phyloP scores from a whole-genome alignment of 2,329 filamentous ascomycete species.

The Colletotrichum sp. region DNA sequence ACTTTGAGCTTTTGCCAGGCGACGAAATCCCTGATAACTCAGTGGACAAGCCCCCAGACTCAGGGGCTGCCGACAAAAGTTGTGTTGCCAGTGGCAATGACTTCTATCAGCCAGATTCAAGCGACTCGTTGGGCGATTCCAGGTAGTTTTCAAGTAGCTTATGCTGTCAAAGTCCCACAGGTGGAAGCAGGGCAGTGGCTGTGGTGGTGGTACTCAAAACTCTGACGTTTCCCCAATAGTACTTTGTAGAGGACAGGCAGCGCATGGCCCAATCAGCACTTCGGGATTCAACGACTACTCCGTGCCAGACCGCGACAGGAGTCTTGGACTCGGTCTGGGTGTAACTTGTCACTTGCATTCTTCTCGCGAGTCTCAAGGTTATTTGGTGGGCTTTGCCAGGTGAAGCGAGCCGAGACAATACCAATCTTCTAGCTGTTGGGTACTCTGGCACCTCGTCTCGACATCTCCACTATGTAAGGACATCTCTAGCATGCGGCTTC shows the following conservation, averaged over 20 bases:
- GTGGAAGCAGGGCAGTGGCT: background rate
- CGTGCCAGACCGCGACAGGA: background rate
- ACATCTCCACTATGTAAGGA: rapidly evolving
- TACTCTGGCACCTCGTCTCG: rapidly evolving
- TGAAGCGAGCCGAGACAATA: background rate
- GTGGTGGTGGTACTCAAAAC: background rate
- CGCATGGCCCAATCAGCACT: background rate
- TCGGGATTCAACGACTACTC: background rate
- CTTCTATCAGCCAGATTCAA: background rate
- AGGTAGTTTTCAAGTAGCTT: background rate
- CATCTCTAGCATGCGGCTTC: background rate
- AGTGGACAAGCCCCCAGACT: background rate
- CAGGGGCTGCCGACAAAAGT: background rate
- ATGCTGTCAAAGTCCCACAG: rapidly evolving
- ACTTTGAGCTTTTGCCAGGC: rapidly evolving
- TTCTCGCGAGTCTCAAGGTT: background rate
- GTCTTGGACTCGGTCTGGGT: rapidly evolving
- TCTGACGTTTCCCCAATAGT: background rate
- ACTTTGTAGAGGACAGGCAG: too few relatives aligned
- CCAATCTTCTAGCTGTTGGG: background rate
- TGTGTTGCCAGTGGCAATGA: rapidly evolving
- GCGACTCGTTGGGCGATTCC: background rate
- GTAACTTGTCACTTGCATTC: background rate
- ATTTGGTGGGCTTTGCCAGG: background rate
- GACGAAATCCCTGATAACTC: background rate